These are phyloP conservation scores for Arabidopsis suecica DNA, from an alignment of 345 rosid genomes.

Conservation along the genomic window DNA sequence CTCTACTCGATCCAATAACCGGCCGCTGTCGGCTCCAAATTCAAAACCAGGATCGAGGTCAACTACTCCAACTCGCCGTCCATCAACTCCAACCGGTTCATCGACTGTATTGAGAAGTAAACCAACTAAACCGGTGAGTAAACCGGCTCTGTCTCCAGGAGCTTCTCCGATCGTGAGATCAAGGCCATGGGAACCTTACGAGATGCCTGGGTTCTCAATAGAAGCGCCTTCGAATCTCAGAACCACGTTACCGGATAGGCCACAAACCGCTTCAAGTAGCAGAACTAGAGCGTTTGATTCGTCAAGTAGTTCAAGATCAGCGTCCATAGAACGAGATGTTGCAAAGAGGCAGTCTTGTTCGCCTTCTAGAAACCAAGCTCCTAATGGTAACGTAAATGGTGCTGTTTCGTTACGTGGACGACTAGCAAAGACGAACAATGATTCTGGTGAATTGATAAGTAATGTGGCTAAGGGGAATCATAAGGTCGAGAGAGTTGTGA, in stretches of 20 bases:
- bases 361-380: conserved; percentile 64
- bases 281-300: conserved; percentile 57
- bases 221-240: conserved; percentile 71
- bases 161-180: conserved; percentile 60
- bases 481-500: conserved; percentile 73
- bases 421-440: conserved; percentile 28
- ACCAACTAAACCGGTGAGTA: conserved; percentile 19
- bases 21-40: conserved; percentile 32
- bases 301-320: conserved; percentile 40
- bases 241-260: conserved; percentile 65
- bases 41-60: conserved; percentile 56
- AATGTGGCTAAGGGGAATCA: conserved; percentile 60
- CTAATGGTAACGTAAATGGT: conserved; percentile 48
- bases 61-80: conserved; percentile 63
- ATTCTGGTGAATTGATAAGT: conserved; percentile 44
- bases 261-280: conserved; percentile 68
- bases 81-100: conserved; percentile 53
- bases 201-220: conserved; percentile 64
- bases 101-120: conserved; percentile 19
- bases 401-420: conserved; percentile 46
- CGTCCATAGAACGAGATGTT: conserved; percentile 49
- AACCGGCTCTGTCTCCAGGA: conserved; percentile 14
- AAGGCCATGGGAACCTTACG: conserved; percentile 55
- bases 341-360: conserved; percentile 69
- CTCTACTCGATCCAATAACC: conserved; percentile 52